Percentiles rank a stretch among this genome's conserved stretches.
Conservation (phyloP, 176 grass and related monocot species). For the Avena sativa region DNA sequence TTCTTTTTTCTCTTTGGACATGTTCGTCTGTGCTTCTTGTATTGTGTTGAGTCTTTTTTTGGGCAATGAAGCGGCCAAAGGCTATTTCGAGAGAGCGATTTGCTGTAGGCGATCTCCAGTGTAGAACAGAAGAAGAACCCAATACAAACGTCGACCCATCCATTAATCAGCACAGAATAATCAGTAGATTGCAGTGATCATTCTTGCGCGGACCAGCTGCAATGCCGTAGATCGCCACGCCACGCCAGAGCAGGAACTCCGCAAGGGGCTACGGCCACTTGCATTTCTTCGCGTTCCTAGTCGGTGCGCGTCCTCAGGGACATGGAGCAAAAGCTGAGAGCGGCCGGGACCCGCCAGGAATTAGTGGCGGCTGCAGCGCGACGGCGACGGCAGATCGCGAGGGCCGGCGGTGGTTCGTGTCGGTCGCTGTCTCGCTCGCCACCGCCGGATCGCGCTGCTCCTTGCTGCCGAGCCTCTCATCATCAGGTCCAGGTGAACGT, state of each 20-base stretch:
- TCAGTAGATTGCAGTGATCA: background rate
- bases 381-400: background rate
- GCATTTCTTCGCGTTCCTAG: background rate
- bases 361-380: background rate
- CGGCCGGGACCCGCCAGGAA: background rate
- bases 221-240: background rate
- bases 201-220: background rate
- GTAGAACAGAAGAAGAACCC: background rate
- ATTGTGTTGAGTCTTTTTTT: too few species aligned
- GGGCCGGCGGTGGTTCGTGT: slow-evolving; percentile 12
- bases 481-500: slow-evolving; percentile 20
- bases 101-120: background rate
- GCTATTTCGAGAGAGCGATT: too few species aligned
- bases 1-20: too few species aligned
- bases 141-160: background rate
- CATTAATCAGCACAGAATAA: background rate
- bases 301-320: background rate
- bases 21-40: too few species aligned
- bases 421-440: slow-evolving; percentile 34
- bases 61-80: too few species aligned
- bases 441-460: background rate
- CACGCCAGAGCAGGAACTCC: too few species aligned
- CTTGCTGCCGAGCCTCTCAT: background rate
- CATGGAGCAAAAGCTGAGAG: background rate
- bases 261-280: background rate